Evolutionary conservation across 164 flowering plant species (phyloP).

Genomic region (Echeveria elegans): DNA sequence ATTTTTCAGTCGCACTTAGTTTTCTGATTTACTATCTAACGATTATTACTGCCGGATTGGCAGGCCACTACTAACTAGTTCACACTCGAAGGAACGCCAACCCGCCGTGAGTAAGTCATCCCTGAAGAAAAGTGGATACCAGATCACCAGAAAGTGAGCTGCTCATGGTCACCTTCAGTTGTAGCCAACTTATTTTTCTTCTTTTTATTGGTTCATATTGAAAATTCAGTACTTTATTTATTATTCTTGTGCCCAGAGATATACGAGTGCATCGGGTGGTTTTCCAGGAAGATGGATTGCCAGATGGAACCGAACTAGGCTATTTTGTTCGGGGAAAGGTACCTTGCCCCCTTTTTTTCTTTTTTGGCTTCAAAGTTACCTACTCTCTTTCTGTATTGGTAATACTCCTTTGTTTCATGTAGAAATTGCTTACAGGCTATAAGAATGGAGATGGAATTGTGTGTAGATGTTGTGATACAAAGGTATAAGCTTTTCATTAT

Average conservation of each 20-base stretch:
- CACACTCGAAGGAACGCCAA: not conserved
- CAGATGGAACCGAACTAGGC: slow-evolving; percentile 83
- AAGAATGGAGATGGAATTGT: slow-evolving; percentile 67
- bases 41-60: not conserved
- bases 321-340: slow-evolving; percentile 85
- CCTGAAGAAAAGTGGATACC: not conserved
- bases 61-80: not conserved
- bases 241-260: slow-evolving; percentile 38
- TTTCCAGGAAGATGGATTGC: slow-evolving; percentile 65
- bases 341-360: slow-evolving; percentile 6
- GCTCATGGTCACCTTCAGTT: not conserved
- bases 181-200: not conserved
- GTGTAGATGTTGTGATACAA: slow-evolving; percentile 64
- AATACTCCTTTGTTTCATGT: slow-evolving; percentile 13
- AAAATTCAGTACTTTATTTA: not conserved
- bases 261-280: slow-evolving; percentile 76
- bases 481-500: slow-evolving; percentile 32
- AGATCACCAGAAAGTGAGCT: slow-evolving; percentile 2
- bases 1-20: not conserved
- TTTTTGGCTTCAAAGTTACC: not conserved
- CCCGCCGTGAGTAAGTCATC: not conserved
- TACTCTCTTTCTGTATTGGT: not conserved
- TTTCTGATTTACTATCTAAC: not conserved
- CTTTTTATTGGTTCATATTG: not conserved
- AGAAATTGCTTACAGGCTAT: slow-evolving; percentile 72